Percentiles rank a stretch among this genome's conserved stretches.
Evolutionary conservation across 2,329 filamentous ascomycete species (phyloP).

Genomic region (Alternaria sp.): DNA sequence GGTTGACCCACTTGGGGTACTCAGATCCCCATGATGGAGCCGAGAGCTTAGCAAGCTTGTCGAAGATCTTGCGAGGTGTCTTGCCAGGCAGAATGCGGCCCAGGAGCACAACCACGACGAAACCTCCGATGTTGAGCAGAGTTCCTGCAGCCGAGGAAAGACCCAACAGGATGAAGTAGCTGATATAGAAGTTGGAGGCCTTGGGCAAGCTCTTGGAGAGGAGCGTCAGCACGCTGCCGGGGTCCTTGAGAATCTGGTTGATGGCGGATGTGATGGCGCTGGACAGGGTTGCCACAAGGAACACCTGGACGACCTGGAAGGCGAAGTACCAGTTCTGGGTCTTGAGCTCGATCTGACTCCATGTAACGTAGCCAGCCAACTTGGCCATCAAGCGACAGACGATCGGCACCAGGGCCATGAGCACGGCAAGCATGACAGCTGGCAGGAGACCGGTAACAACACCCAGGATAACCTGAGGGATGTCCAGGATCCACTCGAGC

Average conservation of each 20-base stretch:
- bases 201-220: slow-evolving; percentile 78
- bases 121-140: slow-evolving; percentile 78
- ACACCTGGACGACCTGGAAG: slow-evolving; percentile 94
- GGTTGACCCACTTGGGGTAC: slow-evolving; percentile 56
- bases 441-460: slow-evolving; percentile 56
- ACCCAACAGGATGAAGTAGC: slow-evolving; percentile 92
- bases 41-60: slow-evolving; percentile 52
- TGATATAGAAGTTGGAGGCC: slow-evolving; percentile 93
- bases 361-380: slow-evolving; percentile 49
- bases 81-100: slow-evolving; percentile 62
- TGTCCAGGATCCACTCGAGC: slow-evolving; percentile 52
- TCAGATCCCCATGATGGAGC: slow-evolving; percentile 55
- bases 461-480: slow-evolving; percentile 51
- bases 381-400: slow-evolving; percentile 49
- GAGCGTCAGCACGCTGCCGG: slow-evolving; percentile 65
- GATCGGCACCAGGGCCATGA: slow-evolving; percentile 55
- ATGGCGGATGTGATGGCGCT: slow-evolving; percentile 73
- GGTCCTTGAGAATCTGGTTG: slow-evolving; percentile 65
- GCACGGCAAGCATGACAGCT: slow-evolving; percentile 50
- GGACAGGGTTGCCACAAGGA: slow-evolving; percentile 82
- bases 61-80: slow-evolving; percentile 56
- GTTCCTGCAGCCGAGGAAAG: slow-evolving; percentile 40
- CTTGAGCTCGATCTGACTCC: slow-evolving; percentile 65
- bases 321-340: slow-evolving; percentile 92
- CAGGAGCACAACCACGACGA: slow-evolving; percentile 85